A percentile compares a stretch with the other conserved stretches of the same genome.
phyloP scores from a whole-genome alignment of 1,284 basidiomycete genomes.

The Stygiomarasmius scandens region DNA sequence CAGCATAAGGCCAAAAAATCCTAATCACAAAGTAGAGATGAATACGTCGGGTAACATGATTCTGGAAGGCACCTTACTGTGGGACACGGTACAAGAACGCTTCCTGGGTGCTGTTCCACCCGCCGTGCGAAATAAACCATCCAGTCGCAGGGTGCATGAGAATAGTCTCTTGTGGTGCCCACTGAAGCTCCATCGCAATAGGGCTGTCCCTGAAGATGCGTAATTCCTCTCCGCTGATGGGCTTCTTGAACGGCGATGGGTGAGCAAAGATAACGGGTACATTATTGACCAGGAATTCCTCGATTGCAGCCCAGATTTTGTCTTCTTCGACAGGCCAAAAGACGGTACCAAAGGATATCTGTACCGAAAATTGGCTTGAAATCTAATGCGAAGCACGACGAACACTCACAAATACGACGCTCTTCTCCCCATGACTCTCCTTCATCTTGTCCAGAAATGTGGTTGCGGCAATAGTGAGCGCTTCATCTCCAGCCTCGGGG shows the following conservation, averaged over 20 bases:
- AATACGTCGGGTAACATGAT: background rate
- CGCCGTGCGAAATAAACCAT: constrained; percentile 7
- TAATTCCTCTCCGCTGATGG: constrained; percentile 6
- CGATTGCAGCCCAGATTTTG: constrained; percentile 5
- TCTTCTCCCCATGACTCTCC: constrained; percentile 3
- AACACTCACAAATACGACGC: constrained; percentile 10
- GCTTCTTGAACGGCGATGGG: background rate
- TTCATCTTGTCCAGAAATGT: constrained; percentile 12
- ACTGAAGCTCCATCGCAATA: background rate
- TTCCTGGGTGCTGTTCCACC: constrained; percentile 10
- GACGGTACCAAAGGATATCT: constrained; percentile 16
- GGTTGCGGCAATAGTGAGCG: too few relatives aligned
- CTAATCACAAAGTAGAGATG: background rate
- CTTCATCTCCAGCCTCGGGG: too few relatives aligned
- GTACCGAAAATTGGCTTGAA: too few relatives aligned
- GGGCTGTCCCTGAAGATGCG: background rate
- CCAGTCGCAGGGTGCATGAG: constrained; percentile 7
- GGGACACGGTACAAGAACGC: constrained; percentile 5
- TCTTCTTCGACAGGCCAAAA: constrained; percentile 10
- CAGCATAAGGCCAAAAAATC: constrained; percentile 12
- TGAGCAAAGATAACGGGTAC: constrained; percentile 12
- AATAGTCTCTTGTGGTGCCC: constrained; percentile 8
- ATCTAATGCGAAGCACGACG: background rate
- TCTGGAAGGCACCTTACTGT: background rate
- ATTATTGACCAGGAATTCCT: constrained; percentile 1